Percentiles rank a stretch among this genome's conserved stretches.
Conservation (phyloP, 371 early-diverging fungal species). For the Syncephalis plumigaleata region DNA sequence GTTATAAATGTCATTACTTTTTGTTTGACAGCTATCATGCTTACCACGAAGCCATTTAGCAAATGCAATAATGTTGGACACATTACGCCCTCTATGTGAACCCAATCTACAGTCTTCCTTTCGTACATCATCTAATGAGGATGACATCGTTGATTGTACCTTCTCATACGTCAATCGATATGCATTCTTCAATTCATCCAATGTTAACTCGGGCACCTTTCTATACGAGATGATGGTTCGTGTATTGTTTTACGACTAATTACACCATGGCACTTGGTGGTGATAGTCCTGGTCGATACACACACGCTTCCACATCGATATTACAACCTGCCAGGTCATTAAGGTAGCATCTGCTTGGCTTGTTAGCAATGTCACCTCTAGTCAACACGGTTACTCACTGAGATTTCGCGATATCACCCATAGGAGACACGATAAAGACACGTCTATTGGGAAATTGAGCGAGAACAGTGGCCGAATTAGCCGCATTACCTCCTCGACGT, state of each 20-base stretch:
- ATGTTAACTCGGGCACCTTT: constrained; percentile 14
- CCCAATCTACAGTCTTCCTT: constrained; percentile 16
- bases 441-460: constrained; percentile 4
- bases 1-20: no score
- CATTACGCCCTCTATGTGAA: constrained; percentile 55
- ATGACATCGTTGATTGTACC: not conserved
- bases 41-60: no score
- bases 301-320: no score
- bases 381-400: constrained; percentile 7
- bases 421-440: constrained; percentile 18
- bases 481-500: constrained; percentile 7
- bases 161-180: constrained; percentile 8
- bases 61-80: constrained; percentile 2
- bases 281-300: no score
- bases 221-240: constrained; percentile 6
- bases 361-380: no score
- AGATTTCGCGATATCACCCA: constrained; percentile 19
- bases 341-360: no score
- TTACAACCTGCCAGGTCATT: no score
- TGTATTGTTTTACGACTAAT: no score
- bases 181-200: constrained; percentile 17
- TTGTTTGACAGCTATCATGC: no score
- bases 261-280: no score
- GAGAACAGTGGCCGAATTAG: constrained; percentile 6
- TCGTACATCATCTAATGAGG: not conserved